phyloP scores from a whole-genome alignment of 805 yeast genomes.

The Ogataea degrootiae region DNA sequence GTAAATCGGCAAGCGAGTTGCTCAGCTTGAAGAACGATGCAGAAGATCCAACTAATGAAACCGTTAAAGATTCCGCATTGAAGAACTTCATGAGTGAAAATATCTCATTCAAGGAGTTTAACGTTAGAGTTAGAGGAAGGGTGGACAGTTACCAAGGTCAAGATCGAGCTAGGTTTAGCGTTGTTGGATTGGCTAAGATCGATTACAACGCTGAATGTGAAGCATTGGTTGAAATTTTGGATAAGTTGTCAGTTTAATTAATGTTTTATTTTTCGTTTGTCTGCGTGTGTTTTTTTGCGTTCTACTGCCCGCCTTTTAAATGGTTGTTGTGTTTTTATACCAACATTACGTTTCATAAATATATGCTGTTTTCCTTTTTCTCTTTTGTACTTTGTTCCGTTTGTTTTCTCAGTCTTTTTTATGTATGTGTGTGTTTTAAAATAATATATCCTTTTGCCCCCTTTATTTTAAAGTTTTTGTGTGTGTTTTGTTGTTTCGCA shows the following conservation, averaged over 20 bases:
- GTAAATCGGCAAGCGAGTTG: constrained; percentile 59
- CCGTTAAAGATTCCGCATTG: constrained; percentile 39
- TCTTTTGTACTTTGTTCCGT: too few species aligned
- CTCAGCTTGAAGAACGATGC: constrained; percentile 36
- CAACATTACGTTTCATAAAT: too few species aligned
- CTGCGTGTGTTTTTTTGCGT: constrained; percentile 7
- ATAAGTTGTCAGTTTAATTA: constrained; percentile 15
- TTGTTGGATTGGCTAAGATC: constrained; percentile 45
- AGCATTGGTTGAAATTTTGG: constrained; percentile 44
- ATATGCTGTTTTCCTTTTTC: too few species aligned
- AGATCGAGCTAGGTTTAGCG: constrained; percentile 71
- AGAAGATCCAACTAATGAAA: constrained; percentile 37
- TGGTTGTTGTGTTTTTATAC: too few species aligned
- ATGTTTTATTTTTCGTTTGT: not conserved
- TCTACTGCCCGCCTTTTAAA: not conserved
- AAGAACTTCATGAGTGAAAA: constrained; percentile 24
- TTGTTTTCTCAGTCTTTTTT: too few species aligned
- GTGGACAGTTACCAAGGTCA: constrained; percentile 81
- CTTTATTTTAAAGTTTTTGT: too few species aligned
- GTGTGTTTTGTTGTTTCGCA: too few species aligned
- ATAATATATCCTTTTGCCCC: too few species aligned
- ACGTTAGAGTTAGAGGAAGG: constrained; percentile 74
- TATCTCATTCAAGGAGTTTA: constrained; percentile 60
- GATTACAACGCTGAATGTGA: constrained; percentile 60
- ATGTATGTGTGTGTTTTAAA: too few species aligned